A percentile compares a stretch with the other conserved stretches of the same genome.
Conservation (phyloP, 345 rosid species). For the Eucalyptus marginata region DNA sequence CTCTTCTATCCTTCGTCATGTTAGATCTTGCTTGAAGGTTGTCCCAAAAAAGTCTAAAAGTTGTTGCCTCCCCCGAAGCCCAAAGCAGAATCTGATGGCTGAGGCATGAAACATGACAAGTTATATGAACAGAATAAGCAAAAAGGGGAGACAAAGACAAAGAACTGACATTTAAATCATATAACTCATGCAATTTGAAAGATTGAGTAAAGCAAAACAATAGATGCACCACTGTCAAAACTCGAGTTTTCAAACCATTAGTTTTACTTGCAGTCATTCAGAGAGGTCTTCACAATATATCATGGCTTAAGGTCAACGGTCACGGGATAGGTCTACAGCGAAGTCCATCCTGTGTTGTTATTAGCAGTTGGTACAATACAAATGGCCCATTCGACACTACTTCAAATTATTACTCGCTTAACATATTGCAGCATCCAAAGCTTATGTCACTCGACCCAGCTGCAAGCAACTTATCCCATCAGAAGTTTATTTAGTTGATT, state of each 20-base stretch:
- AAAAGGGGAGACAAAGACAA: background rate
- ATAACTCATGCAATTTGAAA: background rate
- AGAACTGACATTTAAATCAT: background rate
- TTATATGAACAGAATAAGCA: background rate
- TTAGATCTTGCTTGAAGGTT: background rate
- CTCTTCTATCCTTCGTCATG: slow-evolving; percentile 95
- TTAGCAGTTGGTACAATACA: background rate
- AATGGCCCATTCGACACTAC: background rate
- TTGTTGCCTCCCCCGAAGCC: background rate
- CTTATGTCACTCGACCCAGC: background rate
- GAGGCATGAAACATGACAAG: background rate
- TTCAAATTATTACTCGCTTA: background rate
- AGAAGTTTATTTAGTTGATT: background rate
- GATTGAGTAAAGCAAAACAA: background rate
- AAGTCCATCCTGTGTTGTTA: background rate
- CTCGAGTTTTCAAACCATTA: background rate
- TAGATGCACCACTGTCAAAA: background rate
- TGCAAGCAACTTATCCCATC: background rate
- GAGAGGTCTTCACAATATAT: background rate
- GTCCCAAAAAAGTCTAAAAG: background rate
- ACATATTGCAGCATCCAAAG: background rate
- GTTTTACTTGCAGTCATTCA: background rate
- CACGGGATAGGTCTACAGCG: background rate
- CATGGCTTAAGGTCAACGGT: background rate
- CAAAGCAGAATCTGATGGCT: background rate